Conservation (phyloP, 768 basidiomycete genomes). For the Kockovaella imperatae region DNA sequence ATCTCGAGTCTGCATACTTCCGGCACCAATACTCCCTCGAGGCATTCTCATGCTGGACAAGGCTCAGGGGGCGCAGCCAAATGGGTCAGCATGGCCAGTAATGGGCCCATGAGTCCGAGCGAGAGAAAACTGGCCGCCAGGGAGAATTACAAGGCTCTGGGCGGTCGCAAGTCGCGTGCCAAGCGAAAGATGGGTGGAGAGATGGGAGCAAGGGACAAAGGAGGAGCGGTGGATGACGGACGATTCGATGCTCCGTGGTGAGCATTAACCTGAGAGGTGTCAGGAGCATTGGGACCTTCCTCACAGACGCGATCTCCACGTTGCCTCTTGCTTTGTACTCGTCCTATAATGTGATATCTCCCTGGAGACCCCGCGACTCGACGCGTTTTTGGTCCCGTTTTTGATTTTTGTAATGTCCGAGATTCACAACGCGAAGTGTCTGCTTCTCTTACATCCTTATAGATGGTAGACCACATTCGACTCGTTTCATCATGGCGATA, state of each 20-base stretch:
- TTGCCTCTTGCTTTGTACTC: neutral
- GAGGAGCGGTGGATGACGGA: constrained; percentile 58
- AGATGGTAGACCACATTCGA: too few relatives aligned
- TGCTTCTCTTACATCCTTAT: too few relatives aligned
- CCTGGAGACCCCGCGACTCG: neutral
- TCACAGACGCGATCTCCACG: neutral
- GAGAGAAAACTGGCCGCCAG: constrained; percentile 80
- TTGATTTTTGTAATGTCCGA: neutral
- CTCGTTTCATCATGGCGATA: neutral
- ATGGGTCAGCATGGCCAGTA: constrained; percentile 21
- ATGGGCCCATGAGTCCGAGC: constrained; percentile 47
- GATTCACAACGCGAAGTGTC: neutral
- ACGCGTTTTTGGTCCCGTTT: too few relatives aligned
- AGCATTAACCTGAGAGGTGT: too few relatives aligned
- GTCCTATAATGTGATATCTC: neutral
- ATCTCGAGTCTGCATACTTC: constrained; percentile 26
- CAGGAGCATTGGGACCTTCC: neutral
- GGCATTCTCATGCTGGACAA: constrained; percentile 27
- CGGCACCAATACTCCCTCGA: constrained; percentile 23
- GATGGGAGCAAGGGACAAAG: constrained; percentile 60
- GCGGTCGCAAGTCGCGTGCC: constrained; percentile 66
- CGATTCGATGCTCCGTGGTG: constrained; percentile 41
- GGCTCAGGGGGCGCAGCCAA: constrained; percentile 31
- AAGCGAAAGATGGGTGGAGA: constrained; percentile 64
- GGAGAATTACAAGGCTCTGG: constrained; percentile 82